A percentile compares a stretch with the other conserved stretches of the same genome.
These are phyloP conservation scores for Gaertneriomyces semiglobifer DNA, from an alignment of 192 early-diverging fungal species.

Conservation along the genomic window DNA sequence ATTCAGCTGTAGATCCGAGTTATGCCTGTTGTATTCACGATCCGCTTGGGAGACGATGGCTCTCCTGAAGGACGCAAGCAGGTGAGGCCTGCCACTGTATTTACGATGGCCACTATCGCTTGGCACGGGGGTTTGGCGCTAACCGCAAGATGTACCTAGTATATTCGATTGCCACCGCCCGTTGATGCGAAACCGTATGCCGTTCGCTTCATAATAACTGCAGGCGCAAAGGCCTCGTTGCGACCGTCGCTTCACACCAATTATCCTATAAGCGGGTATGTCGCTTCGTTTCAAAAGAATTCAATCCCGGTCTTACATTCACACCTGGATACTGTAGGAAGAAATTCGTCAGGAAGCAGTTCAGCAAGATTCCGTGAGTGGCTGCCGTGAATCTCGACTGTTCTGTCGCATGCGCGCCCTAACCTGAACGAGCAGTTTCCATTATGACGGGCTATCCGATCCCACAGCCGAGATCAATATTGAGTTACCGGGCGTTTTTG, in stretches of 20 bases:
- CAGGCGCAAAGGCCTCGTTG: slow-evolving; percentile 71
- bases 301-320: slow-evolving; percentile 2
- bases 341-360: slow-evolving; percentile 43
- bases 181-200: slow-evolving; percentile 51
- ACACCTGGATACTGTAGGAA: slow-evolving; percentile 33
- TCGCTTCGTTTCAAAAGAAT: slow-evolving; percentile 15
- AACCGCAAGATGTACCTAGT: slow-evolving; percentile 46
- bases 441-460: slow-evolving; percentile 50
- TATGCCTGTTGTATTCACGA: slow-evolving; percentile 44
- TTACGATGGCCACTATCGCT: not conserved
- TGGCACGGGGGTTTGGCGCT: slow-evolving; percentile 1
- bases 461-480: slow-evolving; percentile 65
- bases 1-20: not conserved
- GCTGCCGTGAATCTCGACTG: slow-evolving; percentile 3
- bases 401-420: slow-evolving; percentile 2
- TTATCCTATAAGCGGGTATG: slow-evolving; percentile 74
- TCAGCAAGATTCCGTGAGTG: slow-evolving; percentile 18
- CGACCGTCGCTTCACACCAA: slow-evolving; percentile 78
- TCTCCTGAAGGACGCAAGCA: slow-evolving; percentile 49
- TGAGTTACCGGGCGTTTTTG: slow-evolving; percentile 72
- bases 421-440: slow-evolving; percentile 31
- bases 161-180: slow-evolving; percentile 71
- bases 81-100: slow-evolving; percentile 33
- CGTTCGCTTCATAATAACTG: slow-evolving; percentile 75
- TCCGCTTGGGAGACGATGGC: slow-evolving; percentile 59